Evolutionary conservation across 306 rosid genomes (phyloP).

Genomic region (Inga laurina): DNA sequence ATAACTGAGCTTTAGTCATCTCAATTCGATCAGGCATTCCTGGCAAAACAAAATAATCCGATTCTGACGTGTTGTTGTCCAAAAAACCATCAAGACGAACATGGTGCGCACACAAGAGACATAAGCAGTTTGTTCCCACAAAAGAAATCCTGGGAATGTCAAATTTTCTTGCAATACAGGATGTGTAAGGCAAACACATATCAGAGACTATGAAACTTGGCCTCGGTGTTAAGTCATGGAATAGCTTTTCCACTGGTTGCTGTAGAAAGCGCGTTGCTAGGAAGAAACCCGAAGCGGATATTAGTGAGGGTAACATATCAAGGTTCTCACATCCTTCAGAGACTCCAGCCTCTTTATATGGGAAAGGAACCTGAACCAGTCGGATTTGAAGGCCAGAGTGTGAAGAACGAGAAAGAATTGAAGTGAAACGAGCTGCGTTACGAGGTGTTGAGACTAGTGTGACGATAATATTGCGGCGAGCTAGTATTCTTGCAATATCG

Average conservation of each 20-base stretch:
- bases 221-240: conserved; percentile 37
- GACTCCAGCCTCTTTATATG: conserved; percentile 55
- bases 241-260: conserved; percentile 36
- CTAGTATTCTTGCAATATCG: conserved; percentile 60
- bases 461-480: conserved; percentile 31
- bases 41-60: conserved; percentile 43
- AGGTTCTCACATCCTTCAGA: conserved; percentile 72
- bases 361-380: conserved; percentile 55
- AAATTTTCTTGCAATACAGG: conserved; percentile 38
- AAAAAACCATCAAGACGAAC: background rate
- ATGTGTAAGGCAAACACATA: conserved; percentile 54
- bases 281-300: conserved; percentile 15
- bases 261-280: conserved; percentile 32
- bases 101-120: background rate
- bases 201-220: conserved; percentile 65
- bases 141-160: conserved; percentile 61
- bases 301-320: conserved; percentile 54
- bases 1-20: conserved; percentile 34
- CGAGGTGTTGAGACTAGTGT: conserved; percentile 56
- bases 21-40: conserved; percentile 48
- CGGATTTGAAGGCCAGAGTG: conserved; percentile 37
- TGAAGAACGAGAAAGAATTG: conserved; percentile 40
- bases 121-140: conserved; percentile 37
- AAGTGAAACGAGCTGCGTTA: conserved; percentile 61
- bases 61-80: conserved; percentile 24